phyloP scores from a whole-genome alignment of 2,329 filamentous ascomycete species.

The Fusarium odoratissimum region DNA sequence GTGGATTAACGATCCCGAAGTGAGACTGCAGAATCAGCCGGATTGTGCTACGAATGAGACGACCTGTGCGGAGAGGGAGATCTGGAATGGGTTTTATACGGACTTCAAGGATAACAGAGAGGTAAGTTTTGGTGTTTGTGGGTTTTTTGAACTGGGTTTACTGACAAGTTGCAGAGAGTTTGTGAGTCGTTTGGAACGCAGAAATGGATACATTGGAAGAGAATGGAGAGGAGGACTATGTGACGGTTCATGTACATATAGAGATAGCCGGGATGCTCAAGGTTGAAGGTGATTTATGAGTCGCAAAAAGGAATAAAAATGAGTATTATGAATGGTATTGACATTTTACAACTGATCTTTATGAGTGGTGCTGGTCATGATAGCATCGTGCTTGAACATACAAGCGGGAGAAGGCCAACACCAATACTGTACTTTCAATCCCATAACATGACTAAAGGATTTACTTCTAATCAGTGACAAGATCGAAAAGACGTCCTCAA shows the following conservation, averaged over 20 bases:
- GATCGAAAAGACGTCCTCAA: too few species aligned
- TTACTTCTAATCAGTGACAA: too few species aligned
- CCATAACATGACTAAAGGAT: too few species aligned
- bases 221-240: neutral
- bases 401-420: neutral
- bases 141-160: accelerated
- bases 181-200: slow-evolving; percentile 11
- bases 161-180: slow-evolving; percentile 15
- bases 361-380: neutral
- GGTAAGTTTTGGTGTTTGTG: neutral
- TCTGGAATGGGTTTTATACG: slow-evolving; percentile 33
- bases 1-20: slow-evolving; percentile 47
- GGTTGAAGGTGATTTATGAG: neutral
- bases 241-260: neutral
- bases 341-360: neutral
- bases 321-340: neutral
- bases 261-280: too few species aligned
- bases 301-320: neutral
- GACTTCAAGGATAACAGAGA: slow-evolving; percentile 27
- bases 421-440: too few species aligned
- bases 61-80: slow-evolving; percentile 17
- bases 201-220: slow-evolving; percentile 25
- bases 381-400: neutral
- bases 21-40: neutral
- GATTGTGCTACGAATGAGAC: neutral